These are phyloP conservation scores for Ophiostoma ips DNA, from an alignment of 2,329 filamentous ascomycete genomes.

Conservation along the genomic window DNA sequence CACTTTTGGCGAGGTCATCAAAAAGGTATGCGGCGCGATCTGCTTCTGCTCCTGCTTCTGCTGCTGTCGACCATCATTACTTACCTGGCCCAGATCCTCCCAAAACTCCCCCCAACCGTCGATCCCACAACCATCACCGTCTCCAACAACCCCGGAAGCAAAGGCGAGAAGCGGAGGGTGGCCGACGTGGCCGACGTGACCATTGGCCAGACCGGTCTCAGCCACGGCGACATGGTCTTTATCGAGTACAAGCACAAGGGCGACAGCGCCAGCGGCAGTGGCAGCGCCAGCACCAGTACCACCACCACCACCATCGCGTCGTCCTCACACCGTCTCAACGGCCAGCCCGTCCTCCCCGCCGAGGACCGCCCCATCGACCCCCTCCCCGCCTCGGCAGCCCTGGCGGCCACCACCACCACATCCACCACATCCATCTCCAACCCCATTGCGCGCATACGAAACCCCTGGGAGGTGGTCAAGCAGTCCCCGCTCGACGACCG, in stretches of 20 bases:
- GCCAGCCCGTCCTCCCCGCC: slow-evolving; percentile 54
- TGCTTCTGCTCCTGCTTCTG: background rate
- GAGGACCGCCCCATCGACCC: slow-evolving; percentile 54
- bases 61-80: no score
- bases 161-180: slow-evolving; percentile 42
- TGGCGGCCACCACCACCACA: no score
- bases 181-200: slow-evolving; percentile 41
- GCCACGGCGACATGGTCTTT: slow-evolving; percentile 85
- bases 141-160: slow-evolving; percentile 43
- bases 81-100: slow-evolving; percentile 43
- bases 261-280: slow-evolving; percentile 27
- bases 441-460: slow-evolving; percentile 54
- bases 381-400: slow-evolving; percentile 21
- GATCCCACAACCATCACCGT: slow-evolving; percentile 45
- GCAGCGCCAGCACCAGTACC: slow-evolving; percentile 35
- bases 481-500: slow-evolving; percentile 80
- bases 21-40: slow-evolving; percentile 27
- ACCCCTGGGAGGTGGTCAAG: slow-evolving; percentile 82
- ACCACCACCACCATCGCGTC: slow-evolving; percentile 23
- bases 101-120: slow-evolving; percentile 47
- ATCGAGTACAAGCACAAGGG: slow-evolving; percentile 58
- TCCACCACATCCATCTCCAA: slow-evolving; percentile 22
- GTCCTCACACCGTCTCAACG: slow-evolving; percentile 62
- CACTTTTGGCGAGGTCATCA: slow-evolving; percentile 52
- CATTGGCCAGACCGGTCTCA: slow-evolving; percentile 45